Evolutionary conservation across 495 filamentous ascomycete genomes (phyloP), one percentile per base, ranked within the genome.

Genomic region (Apiosordaria backusii): DNA sequence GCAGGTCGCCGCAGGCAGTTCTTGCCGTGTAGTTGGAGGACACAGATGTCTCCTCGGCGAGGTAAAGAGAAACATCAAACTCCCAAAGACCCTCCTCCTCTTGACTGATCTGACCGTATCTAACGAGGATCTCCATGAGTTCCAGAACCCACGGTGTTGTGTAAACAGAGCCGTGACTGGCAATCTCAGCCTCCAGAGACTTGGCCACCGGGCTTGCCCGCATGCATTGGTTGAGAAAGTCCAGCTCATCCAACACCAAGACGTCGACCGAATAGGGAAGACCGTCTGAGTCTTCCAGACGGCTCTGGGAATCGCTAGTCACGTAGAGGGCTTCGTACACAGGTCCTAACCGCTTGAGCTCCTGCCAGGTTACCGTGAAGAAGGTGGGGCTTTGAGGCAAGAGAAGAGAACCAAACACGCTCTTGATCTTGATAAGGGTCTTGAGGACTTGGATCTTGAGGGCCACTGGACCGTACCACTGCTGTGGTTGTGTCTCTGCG

Each of bases 51-150:
- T 99, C 95, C 72, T 99, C 95, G 0, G 92, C 92, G 26, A 99
- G 83, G 77, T 96, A 99, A 1, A 98, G 84, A 58, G 96, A 98
- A 62, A 96, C 87, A 77, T 99, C 95, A 65, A 97, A 89, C 64
- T 98, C 92, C 95, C 95, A 99, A 26, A 99, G 79, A 7, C 90
- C 91, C 76, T 96, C 91, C 72, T 98, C 96, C 74, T 99, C 95
- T 15, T 85, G 87, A 4, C 92, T 91, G 68, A 99, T 96, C 68
- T 96, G 92, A n/a, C 92, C 88, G 75, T 96, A 96, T 2, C 88
- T 86, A 4, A 90, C 85, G n/a, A 90, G 84, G 24, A 97, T 79
- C 73, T 89, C 88, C 84, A 96, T 86, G 22, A 97, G 84, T 68
- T 96, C 90, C 19, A 88, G 82, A 19, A 96, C 78, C 93, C 93